Evolutionary conservation across 768 basidiomycete species (phyloP).

Genomic region (Mycena rebaudengoi): DNA sequence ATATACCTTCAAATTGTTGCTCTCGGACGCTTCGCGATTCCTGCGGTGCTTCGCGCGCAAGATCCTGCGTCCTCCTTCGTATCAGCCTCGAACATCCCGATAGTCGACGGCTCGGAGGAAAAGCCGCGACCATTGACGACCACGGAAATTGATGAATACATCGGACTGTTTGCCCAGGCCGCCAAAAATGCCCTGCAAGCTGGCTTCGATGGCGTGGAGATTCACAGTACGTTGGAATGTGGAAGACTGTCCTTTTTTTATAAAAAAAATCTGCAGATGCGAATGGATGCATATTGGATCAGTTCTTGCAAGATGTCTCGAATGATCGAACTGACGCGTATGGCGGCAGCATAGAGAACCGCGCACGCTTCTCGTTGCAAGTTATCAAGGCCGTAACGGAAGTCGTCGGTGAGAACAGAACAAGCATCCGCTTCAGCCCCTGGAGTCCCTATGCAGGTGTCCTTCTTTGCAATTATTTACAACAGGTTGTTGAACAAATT

Average conservation of each 20-base stretch:
- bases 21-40: constrained; percentile 41
- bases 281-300: constrained; percentile 47
- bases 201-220: constrained; percentile 67
- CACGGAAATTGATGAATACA: constrained; percentile 47
- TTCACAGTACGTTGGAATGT: constrained; percentile 30
- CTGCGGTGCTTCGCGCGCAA: constrained; percentile 25
- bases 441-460: constrained; percentile 42
- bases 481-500: not conserved
- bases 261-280: constrained; percentile 14
- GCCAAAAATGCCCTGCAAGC: constrained; percentile 49
- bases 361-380: constrained; percentile 54
- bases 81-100: constrained; percentile 30
- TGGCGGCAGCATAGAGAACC: constrained; percentile 59
- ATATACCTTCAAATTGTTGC: constrained; percentile 56
- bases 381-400: constrained; percentile 48
- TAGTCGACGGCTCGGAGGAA: constrained; percentile 13
- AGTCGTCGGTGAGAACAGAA: constrained; percentile 52
- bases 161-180: constrained; percentile 49
- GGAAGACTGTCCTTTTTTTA: not conserved
- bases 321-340: constrained; percentile 61
- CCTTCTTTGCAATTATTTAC: constrained; percentile 33
- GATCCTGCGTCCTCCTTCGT: constrained; percentile 30
- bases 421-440: constrained; percentile 54
- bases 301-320: constrained; percentile 50
- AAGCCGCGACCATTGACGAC: constrained; percentile 41